Evolutionary conservation across 2,329 filamentous ascomycete species (phyloP), one percentile per base, ranked within the genome.

Genomic region (Cladosporium sp.): DNA sequence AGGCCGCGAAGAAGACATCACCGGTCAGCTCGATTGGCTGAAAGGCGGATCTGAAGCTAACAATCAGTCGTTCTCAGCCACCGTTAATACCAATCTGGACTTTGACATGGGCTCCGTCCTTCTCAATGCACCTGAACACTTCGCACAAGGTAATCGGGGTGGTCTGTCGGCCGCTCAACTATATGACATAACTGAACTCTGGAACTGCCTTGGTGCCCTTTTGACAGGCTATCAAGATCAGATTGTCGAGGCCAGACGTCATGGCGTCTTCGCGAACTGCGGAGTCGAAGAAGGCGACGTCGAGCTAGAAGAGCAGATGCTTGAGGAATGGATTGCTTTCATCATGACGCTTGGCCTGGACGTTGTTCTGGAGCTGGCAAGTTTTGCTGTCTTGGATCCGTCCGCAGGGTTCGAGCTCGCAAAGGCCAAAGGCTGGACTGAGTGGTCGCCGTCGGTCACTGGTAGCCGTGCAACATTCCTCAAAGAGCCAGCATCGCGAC

Each of bases 161-260:
- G 84, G 84, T 0, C 73, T 87, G 40, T 78, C 75, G 7, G 76
- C 80, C 3, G 76, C 78, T 56, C 78, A 87, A 64, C 74, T 87
- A 9, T 86, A 84, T 63, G 84, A 87, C 66, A 85, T 87, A 77
- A 83, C 78, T 39, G 85, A 87, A 65, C 76, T 87, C 11, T 87
- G 84, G 84, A 84, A 80, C 9, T 86, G 84, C 65, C 68, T 87
- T 40, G 76, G 78, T 19, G 78, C 81, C 5, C 71, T 88, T 7
- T 70, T 87, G 3, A 79, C 82, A 54, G 78, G 77, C 9, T 80
- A 86, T 51, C 79, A 82, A 59, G 82, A 80, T 1, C 79, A 80
- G 55, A 79, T 78, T 28, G 73, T 75, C 20, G 78, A 84, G 64
- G 84, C 84, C 22, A 75, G 82, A 30, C 73, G 77, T 34, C 77